These are phyloP conservation scores for Cairneyella variabilis DNA, from an alignment of 495 filamentous ascomycete species.

Conservation along the genomic window DNA sequence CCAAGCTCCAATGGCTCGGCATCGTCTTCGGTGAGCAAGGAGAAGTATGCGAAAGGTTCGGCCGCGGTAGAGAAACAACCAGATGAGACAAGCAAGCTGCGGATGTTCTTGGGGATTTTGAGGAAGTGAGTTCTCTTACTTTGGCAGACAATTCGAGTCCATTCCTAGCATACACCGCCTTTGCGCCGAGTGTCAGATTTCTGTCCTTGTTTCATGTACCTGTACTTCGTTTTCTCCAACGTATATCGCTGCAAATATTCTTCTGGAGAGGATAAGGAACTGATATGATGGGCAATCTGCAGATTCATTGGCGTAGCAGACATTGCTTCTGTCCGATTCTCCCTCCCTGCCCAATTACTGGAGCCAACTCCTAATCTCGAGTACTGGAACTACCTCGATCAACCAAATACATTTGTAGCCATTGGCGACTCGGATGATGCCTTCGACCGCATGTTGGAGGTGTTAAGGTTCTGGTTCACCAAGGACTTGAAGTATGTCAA, in stretches of 20 bases:
- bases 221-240: too few relatives aligned
- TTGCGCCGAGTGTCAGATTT: neutral
- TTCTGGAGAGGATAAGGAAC: neutral
- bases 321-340: constrained; percentile 93
- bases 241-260: too few relatives aligned
- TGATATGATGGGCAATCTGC: neutral
- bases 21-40: neutral
- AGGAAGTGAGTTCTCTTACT: constrained; percentile 58
- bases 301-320: constrained; percentile 73
- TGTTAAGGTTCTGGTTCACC: constrained; percentile 96
- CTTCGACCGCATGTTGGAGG: constrained; percentile 87
- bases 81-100: constrained; percentile 79
- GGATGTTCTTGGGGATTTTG: constrained; percentile 77
- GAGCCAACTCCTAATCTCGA: constrained; percentile 96
- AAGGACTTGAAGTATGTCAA: constrained; percentile 99
- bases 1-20: constrained; percentile 25
- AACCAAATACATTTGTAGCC: constrained; percentile 90
- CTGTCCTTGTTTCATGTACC: neutral
- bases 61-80: constrained; percentile 56
- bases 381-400: constrained; percentile 98
- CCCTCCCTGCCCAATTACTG: constrained; percentile 88
- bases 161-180: too few relatives aligned
- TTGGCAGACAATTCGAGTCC: too few relatives aligned
- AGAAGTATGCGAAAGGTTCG: neutral
- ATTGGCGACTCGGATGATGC: constrained; percentile 93